These are phyloP conservation scores for Aureoboletus auriporus DNA, from an alignment of 768 basidiomycete genomes.

Conservation along the genomic window DNA sequence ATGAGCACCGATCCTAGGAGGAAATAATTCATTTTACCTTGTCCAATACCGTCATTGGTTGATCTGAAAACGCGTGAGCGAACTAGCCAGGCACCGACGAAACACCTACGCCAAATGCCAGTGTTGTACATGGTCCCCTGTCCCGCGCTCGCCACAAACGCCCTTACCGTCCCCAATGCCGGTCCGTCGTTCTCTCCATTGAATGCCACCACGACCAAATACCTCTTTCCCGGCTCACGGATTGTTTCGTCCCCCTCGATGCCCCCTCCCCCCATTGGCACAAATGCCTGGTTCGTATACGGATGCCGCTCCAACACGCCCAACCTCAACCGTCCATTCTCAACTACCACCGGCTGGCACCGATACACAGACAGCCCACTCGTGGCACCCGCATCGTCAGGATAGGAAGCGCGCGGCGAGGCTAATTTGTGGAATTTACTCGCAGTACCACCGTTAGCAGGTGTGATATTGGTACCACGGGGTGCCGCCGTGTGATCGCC, in stretches of 20 bases:
- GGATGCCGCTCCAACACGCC: constrained; percentile 85
- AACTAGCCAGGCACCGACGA: neutral
- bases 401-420: constrained; percentile 64
- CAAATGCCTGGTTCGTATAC: constrained; percentile 87
- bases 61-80: constrained; percentile 50
- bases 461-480: constrained; percentile 64
- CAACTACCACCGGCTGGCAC: constrained; percentile 51
- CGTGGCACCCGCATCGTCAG: constrained; percentile 49
- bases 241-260: constrained; percentile 41
- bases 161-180: constrained; percentile 67
- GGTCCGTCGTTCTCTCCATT: constrained; percentile 77
- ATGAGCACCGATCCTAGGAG: constrained; percentile 9
- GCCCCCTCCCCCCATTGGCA: constrained; percentile 78
- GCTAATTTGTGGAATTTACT: constrained; percentile 91
- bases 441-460: constrained; percentile 88
- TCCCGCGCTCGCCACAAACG: constrained; percentile 73
- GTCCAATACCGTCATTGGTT: constrained; percentile 83
- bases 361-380: constrained; percentile 81
- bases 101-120: constrained; percentile 84
- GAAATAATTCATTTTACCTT: constrained; percentile 40
- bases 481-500: constrained; percentile 62
- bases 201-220: constrained; percentile 84
- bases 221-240: constrained; percentile 47
- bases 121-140: constrained; percentile 87
- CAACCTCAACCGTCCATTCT: constrained; percentile 52